These are phyloP conservation scores for Syzygium aqueum DNA, from an alignment of 345 rosid genomes.

Conservation along the genomic window DNA sequence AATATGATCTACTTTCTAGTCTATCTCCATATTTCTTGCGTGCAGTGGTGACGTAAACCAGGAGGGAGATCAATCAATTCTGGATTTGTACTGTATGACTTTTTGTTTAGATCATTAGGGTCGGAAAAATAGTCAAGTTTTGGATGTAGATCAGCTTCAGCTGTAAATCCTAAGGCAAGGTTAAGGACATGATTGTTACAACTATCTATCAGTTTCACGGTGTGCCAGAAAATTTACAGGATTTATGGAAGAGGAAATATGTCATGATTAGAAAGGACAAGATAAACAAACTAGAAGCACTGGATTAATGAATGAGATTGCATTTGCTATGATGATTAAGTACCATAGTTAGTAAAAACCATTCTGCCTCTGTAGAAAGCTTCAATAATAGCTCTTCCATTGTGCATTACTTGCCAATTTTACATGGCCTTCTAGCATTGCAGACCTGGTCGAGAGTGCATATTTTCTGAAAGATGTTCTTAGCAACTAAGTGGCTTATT, in stretches of 20 bases:
- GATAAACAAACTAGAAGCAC: neutral
- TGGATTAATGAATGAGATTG: neutral
- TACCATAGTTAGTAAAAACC: neutral
- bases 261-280: neutral
- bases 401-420: neutral
- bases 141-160: neutral
- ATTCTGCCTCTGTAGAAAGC: neutral
- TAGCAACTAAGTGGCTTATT: neutral
- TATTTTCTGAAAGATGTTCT: neutral
- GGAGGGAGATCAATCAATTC: neutral
- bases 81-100: neutral
- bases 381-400: neutral
- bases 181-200: neutral
- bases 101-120: neutral
- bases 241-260: neutral
- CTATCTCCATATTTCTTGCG: neutral
- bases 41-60: neutral
- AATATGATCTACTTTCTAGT: neutral
- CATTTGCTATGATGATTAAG: neutral
- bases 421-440: neutral
- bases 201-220: neutral
- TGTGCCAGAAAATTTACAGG: neutral
- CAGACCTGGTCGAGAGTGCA: neutral
- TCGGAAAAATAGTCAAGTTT: neutral
- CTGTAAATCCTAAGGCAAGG: neutral